Evolutionary conservation across 331 rosid genomes (phyloP).

Genomic region (Malus hybrid): DNA sequence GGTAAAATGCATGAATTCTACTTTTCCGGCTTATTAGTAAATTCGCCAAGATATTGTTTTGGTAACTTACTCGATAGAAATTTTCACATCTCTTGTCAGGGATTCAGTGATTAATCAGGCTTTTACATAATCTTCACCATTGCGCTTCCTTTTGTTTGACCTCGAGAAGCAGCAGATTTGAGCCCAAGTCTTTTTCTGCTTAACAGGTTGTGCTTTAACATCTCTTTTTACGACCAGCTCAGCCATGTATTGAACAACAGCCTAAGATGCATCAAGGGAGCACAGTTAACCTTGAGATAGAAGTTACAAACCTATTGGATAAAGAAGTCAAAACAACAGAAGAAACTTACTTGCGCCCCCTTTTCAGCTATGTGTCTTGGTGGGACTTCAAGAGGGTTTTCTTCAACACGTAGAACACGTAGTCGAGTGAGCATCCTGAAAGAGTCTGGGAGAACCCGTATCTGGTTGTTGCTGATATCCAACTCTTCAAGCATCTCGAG

Average conservation of each 20-base stretch:
- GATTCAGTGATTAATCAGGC: slow-evolving; percentile 32
- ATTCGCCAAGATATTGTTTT: slow-evolving; percentile 3
- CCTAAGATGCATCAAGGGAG: slow-evolving; percentile 43
- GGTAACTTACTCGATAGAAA: slow-evolving; percentile 35
- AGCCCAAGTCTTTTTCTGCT: slow-evolving; percentile 74
- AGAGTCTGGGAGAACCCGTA: slow-evolving; percentile 73
- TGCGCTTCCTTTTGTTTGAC: slow-evolving; percentile 76
- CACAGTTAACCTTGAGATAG: slow-evolving; percentile 5
- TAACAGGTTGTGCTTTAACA: slow-evolving; percentile 41
- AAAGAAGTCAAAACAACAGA: not conserved
- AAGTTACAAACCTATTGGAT: not conserved
- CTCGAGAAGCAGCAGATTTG: slow-evolving; percentile 63
- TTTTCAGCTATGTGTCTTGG: slow-evolving; percentile 65
- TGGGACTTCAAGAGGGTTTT: slow-evolving; percentile 89
- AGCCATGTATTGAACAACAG: slow-evolving; percentile 79
- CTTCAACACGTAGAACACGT: slow-evolving; percentile 60
- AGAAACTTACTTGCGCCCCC: slow-evolving; percentile 69
- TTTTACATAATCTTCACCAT: slow-evolving; percentile 39
- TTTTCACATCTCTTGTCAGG: slow-evolving; percentile 8
- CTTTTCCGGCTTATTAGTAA: not conserved
- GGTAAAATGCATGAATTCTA: not conserved
- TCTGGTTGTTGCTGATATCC: slow-evolving; percentile 88
- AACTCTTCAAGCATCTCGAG: slow-evolving; percentile 88
- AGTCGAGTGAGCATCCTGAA: slow-evolving; percentile 62
- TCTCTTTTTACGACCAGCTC: slow-evolving; percentile 53